Evolutionary conservation across 352 stramenopile species (phyloP).

Genomic region (Phytophthora pseudosyringae): DNA sequence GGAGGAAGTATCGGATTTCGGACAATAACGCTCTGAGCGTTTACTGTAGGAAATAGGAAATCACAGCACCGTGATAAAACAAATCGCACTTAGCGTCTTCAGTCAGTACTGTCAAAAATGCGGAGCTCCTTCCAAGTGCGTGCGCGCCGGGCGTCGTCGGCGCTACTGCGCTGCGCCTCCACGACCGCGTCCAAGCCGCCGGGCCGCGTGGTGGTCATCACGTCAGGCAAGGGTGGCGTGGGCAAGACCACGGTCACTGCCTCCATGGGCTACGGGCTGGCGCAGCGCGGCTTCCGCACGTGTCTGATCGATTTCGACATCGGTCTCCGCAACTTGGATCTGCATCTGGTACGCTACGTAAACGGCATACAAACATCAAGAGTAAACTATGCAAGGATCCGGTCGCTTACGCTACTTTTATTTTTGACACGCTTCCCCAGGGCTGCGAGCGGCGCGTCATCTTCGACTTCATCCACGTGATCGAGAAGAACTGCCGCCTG

Average conservation of each 20-base stretch:
- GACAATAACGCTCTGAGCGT: no score
- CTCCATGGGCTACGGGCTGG: slow-evolving; percentile 86
- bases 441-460: slow-evolving; percentile 93
- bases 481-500: slow-evolving; percentile 90
- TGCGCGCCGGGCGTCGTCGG: slow-evolving; percentile 8
- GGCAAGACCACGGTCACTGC: slow-evolving; percentile 94
- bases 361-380: slow-evolving; percentile 10
- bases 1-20: no score
- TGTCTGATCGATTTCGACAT: slow-evolving; percentile 96
- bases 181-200: slow-evolving; percentile 17
- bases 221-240: slow-evolving; percentile 93
- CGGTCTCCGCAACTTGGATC: slow-evolving; percentile 92
- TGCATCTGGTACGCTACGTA: slow-evolving; percentile 77
- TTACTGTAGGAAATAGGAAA: no score
- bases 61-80: no score
- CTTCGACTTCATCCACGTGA: slow-evolving; percentile 96
- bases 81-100: no score
- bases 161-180: slow-evolving; percentile 23
- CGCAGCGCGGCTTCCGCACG: slow-evolving; percentile 82
- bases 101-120: slow-evolving; percentile 29
- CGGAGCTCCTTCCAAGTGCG: slow-evolving; percentile 12
- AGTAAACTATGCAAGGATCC: slow-evolving; percentile 5
- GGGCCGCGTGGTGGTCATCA: slow-evolving; percentile 90
- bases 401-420: slow-evolving; percentile 8
- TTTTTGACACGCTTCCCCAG: no score